Evolutionary conservation across 2,329 filamentous ascomycete genomes (phyloP).

Genomic region (Cryphonectria carpinicola): DNA sequence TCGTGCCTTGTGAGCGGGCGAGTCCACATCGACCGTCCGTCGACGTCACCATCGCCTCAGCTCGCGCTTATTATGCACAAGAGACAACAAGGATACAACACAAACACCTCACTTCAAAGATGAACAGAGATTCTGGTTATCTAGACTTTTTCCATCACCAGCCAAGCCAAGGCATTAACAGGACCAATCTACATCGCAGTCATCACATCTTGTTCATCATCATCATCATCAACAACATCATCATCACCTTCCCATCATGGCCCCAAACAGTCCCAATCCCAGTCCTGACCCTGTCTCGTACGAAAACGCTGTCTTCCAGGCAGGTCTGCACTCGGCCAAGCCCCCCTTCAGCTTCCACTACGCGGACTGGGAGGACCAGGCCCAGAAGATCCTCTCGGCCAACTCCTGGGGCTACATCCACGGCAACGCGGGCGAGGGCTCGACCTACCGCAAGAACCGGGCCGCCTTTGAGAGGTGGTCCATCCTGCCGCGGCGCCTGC

Average conservation of each 20-base stretch:
- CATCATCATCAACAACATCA: too few species aligned
- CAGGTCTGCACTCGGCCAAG: slow-evolving; percentile 22
- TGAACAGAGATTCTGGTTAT: not conserved
- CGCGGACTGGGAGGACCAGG: slow-evolving; percentile 25
- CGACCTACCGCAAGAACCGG: slow-evolving; percentile 27
- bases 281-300: slow-evolving; percentile 22
- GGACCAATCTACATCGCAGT: too few species aligned
- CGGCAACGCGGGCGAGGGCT: slow-evolving; percentile 24
- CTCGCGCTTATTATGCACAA: not conserved
- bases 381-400: slow-evolving; percentile 23
- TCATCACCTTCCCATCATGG: not conserved
- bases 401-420: slow-evolving; percentile 30
- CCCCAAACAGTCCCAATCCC: slow-evolving; percentile 8
- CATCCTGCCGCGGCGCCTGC: slow-evolving; percentile 24
- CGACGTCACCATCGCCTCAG: not conserved
- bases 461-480: slow-evolving; percentile 27
- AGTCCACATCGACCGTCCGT: not conserved
- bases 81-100: not conserved
- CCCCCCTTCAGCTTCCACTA: slow-evolving; percentile 26
- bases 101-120: not conserved
- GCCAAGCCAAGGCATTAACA: not conserved
- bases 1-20: not conserved
- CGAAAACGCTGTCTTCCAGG: slow-evolving; percentile 22
- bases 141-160: too few species aligned
- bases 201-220: too few species aligned